Evolutionary conservation across 1,284 basidiomycete species (phyloP), one percentile per base, ranked within the genome.

Genomic region (Ganoderma lucidum): DNA sequence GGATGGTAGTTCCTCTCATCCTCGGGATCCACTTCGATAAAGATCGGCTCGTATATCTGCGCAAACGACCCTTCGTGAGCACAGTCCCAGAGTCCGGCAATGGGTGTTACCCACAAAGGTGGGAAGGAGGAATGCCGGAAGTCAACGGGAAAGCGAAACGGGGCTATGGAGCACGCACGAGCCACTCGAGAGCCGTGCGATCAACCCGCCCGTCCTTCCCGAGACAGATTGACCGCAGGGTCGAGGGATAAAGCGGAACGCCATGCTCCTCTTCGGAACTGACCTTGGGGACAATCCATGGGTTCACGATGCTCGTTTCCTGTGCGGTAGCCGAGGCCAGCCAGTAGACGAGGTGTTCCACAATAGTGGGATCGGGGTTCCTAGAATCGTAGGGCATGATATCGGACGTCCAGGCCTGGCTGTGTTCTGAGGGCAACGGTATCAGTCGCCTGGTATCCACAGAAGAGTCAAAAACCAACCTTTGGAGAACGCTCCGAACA

Each of bases 401-500:
- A 0, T 37, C 23, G 6, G 73, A 70, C 5, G 69, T 62, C 64
- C 71, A 75, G 6, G 68, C 73, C 45, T 81, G 78, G 1, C 84
- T 86, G 83, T 87, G 87, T 28, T 87, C 91, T 92, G 68, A 60
- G 42, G 2, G n/a, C 90, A 6, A 69, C 61, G 41, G 2, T 35
- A 41, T 12, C n/a, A 53, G 63, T 42, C 30, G 30, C 37, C 15
- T 62, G 42, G 45, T 60, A 37, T 45, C n/a, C 60, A 17, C 15
- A 23, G 3, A 19, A 17, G n/a, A 55, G 23, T 63, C n/a, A 42
- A 42, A 45, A 71, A 74, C 80, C 65, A 66, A 90, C 92, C 88
- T 75, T 78, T 72, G 12, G 90, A 88, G 77, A 93, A 93, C 28
- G 82, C 85, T 3, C 92, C 92, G 69, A 93, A 92, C 3, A 88